Base-by-base conservation (phyloP, 192 early-diverging fungal genomes). In the Chytriomyces sp. region DNA sequence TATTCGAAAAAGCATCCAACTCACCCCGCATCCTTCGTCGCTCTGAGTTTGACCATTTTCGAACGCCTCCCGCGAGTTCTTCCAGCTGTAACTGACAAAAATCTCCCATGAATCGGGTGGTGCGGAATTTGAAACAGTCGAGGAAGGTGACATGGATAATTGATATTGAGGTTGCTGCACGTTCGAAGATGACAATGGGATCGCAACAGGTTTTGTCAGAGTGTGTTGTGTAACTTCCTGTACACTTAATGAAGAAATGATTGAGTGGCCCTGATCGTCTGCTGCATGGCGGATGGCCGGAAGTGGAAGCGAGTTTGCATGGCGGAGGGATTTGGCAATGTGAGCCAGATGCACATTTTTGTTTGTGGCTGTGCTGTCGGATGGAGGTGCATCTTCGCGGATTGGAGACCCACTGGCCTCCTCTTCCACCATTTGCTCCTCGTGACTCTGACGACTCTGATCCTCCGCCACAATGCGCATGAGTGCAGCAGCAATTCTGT, bases 31-130 rank as follows among this genome's bases (percentile, higher is more conserved):
- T 23, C 35, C 73, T 13, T 10, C 35, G 13, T 48, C n/a, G 10
- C 44, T 47, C 18, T 24, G 8, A 0, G 49, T 75, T 24, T 65
- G 18, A 18, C 63, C 49, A 18, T 53, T 64, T 26, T 28, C 7
- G 48, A 65, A 75, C 20, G 73, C 73, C 66, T 75, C 73, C 16
- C 23, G 65, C n/a, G 63, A 66, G 50, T 75, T 75, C 20, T 64
- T 65, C 73, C 73, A 75, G 48, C 45, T 18, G 63, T 75, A 75
- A 48, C 63, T 66, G 18, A 75, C 45, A 20, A 75, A 75, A 28
- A 75, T 75, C 24, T 13, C 60, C 73, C 73, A 75, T 13, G 13
- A n/a, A 20, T 20, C 16, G 20, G 53, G 13, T 57, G 13, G 16
- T 13, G 20, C 53, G 20, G 53, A n/a, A 13, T 20, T 57, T 3